Base-by-base conservation (phyloP, 306 rosid species). In the Corylus americana region DNA sequence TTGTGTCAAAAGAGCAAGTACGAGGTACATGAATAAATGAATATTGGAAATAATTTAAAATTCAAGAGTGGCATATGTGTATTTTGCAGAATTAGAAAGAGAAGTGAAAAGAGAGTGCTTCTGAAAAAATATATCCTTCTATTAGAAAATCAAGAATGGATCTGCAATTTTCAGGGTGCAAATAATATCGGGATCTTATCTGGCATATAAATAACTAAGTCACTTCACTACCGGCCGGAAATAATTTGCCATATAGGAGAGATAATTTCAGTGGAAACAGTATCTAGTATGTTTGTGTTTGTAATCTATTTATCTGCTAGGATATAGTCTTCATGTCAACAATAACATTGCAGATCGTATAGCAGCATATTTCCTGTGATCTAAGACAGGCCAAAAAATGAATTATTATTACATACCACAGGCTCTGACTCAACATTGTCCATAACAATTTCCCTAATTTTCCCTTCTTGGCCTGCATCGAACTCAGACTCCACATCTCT, bases 371-470 rank as follows among this genome's bases (percentile, higher is more conserved):
- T 55, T 22, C 37, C 31, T 8, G 22, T 31, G 8, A 44, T 12
- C 62, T 14, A 44, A 17, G 7, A 45, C 49, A 83, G 64, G 75
- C 35, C 64, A 86, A 87, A 75, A n/a, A 75, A 78, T 80, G 63
- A 20, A 37, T 31, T 75, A 64, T 80, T 58, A 61, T 75, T 31
- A 80, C 93, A 58, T 88, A 92, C 97, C 79, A 61, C 74, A 58
- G 86, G 79, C 58, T 83, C 89, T 12, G 90, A 78, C 53, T 88
- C 92, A 39, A 79, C 88, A 49, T 89, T 87, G 84, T 93, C 98
- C 96, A 89, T 70, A 61, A 81, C 85, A 77, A 86, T 88, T 90
- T 94, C 96, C 89, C 93, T 88, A 74, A 87, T 89, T 83, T 92
- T 94, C 86, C 94, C 97, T 83, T 90, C 97, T 44, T 87, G 92